Evolutionary conservation across 1,284 basidiomycete species (phyloP).

Genomic region (Anthracocystis walkeri): DNA sequence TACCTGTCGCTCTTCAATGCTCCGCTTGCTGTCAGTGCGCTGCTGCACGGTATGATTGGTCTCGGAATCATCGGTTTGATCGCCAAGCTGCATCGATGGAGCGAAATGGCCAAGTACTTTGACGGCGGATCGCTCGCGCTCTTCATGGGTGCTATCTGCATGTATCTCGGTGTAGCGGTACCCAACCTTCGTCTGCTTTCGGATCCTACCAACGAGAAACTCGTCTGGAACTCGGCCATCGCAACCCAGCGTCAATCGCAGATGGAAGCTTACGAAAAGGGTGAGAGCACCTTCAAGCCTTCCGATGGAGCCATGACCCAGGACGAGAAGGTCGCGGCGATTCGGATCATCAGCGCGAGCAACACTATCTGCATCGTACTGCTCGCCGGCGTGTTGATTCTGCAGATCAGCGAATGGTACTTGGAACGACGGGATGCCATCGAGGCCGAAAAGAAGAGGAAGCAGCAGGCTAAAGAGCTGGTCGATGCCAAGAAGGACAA

Average conservation of each 20-base stretch:
- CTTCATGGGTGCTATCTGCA: constrained; percentile 62
- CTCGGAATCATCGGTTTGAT: constrained; percentile 64
- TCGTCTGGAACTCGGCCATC: constrained; percentile 53
- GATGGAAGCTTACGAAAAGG: constrained; percentile 43
- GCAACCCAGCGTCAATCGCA: constrained; percentile 51
- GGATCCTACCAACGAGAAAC: constrained; percentile 57
- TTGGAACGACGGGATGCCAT: constrained; percentile 49
- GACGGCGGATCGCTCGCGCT: constrained; percentile 63
- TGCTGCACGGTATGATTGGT: constrained; percentile 66
- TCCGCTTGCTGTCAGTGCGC: constrained; percentile 58
- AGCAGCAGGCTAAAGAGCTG: constrained; percentile 31
- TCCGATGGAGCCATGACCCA: constrained; percentile 47
- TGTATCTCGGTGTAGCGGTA: constrained; percentile 63
- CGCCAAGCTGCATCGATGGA: constrained; percentile 67
- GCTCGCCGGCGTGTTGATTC: constrained; percentile 60
- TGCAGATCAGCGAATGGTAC: constrained; percentile 65
- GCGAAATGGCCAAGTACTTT: constrained; percentile 68
- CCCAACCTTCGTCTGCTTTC: constrained; percentile 65
- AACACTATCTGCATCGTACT: constrained; percentile 63
- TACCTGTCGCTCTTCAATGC: constrained; percentile 63
- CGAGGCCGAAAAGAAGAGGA: constrained; percentile 41
- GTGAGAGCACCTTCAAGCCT: constrained; percentile 30
- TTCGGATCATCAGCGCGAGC: constrained; percentile 62
- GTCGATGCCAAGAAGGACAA: constrained; percentile 45
- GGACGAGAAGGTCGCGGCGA: constrained; percentile 54